These are phyloP conservation scores for Ophiocordyceps camponoti-saundersi DNA, from an alignment of 2,329 filamentous ascomycete species.

Conservation along the genomic window DNA sequence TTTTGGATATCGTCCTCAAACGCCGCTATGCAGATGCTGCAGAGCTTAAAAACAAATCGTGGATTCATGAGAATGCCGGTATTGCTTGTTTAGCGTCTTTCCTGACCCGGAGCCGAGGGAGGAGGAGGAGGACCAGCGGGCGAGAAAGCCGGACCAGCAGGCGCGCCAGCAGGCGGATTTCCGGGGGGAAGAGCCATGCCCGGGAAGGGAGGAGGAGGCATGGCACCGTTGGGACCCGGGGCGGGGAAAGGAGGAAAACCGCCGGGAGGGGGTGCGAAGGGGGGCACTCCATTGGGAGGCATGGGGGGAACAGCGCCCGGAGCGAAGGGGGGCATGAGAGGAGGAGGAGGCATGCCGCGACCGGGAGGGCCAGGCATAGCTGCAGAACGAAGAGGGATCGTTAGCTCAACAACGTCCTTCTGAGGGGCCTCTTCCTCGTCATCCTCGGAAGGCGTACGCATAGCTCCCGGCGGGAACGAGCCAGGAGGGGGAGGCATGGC, in stretches of 20 bases:
- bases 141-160: constrained; percentile 20
- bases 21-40: too few relatives aligned
- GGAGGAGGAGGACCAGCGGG: constrained; percentile 14
- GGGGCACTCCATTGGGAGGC: constrained; percentile 14
- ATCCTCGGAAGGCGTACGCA: constrained; percentile 27
- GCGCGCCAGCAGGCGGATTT: constrained; percentile 13
- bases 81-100: constrained; percentile 15
- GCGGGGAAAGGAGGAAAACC: constrained; percentile 21
- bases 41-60: too few relatives aligned
- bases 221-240: constrained; percentile 10
- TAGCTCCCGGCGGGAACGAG: constrained; percentile 22
- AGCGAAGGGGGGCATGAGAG: constrained; percentile 25
- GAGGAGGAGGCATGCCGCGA: constrained; percentile 30
- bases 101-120: constrained; percentile 18
- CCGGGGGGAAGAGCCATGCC: constrained; percentile 17
- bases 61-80: neutral
- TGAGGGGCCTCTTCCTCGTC: neutral
- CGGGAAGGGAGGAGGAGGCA: constrained; percentile 12
- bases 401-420: neutral
- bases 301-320: constrained; percentile 19
- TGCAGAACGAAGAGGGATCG: constrained; percentile 6
- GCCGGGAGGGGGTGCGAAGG: constrained; percentile 22
- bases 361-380: constrained; percentile 25
- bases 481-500: constrained; percentile 27
- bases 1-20: too few relatives aligned